These are phyloP conservation scores for Juglanconis juglandina DNA, from an alignment of 2,329 filamentous ascomycete genomes.

Conservation along the genomic window DNA sequence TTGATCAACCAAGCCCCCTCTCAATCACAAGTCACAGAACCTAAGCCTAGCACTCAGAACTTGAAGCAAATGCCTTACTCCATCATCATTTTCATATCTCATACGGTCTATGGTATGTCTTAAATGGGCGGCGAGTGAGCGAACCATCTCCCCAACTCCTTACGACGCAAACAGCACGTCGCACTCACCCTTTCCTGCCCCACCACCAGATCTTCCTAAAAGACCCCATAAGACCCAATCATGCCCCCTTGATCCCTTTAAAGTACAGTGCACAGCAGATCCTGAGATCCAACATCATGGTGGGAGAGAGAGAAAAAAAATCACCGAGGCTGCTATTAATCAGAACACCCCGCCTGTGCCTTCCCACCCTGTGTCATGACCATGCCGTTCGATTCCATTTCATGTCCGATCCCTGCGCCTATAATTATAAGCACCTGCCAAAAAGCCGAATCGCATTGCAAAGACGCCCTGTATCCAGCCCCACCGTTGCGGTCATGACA, in stretches of 20 bases:
- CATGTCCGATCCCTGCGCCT: background rate
- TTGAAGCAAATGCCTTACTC: background rate
- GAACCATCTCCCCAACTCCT: background rate
- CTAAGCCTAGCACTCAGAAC: background rate
- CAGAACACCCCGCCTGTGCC: background rate
- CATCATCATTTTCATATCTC: background rate
- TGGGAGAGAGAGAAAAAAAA: background rate
- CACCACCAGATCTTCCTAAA: background rate
- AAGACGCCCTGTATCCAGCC: background rate
- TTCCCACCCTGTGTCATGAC: background rate
- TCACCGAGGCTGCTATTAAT: background rate
- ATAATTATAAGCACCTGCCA: background rate
- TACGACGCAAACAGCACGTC: background rate
- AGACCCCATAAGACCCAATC: background rate
- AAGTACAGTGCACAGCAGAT: background rate
- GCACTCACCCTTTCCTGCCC: background rate
- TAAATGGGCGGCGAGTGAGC: background rate
- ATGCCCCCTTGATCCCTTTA: background rate
- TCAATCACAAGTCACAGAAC: too few species aligned
- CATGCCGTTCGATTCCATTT: background rate
- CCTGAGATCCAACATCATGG: background rate
- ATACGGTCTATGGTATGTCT: slow-evolving; percentile 6
- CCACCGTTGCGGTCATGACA: background rate
- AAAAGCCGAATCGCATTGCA: background rate
- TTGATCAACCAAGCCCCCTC: too few species aligned